A percentile compares a stretch with the other conserved stretches of the same genome.
These are phyloP conservation scores for Leishmania tarentolae DNA, from an alignment of 208 protist genomes.

Conservation along the genomic window DNA sequence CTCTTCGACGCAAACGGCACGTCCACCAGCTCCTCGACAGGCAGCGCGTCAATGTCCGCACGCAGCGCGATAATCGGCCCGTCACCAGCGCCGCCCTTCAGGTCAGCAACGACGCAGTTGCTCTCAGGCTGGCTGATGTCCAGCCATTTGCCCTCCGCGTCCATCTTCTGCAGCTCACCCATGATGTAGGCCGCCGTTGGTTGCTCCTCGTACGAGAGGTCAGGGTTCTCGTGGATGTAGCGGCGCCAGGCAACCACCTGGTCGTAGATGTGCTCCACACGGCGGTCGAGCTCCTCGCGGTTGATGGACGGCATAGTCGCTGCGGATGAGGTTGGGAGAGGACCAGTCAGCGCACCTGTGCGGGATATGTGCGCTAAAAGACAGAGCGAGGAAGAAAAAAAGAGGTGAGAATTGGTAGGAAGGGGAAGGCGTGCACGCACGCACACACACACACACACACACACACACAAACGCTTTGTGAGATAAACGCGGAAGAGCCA, in stretches of 20 bases:
- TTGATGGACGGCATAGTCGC: constrained; percentile 20
- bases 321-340: not conserved
- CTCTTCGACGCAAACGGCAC: constrained; percentile 59
- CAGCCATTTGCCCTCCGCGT: constrained; percentile 29
- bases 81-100: constrained; percentile 40
- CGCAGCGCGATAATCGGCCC: constrained; percentile 53
- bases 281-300: constrained; percentile 20
- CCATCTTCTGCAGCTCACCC: constrained; percentile 42
- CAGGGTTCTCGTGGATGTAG: constrained; percentile 58
- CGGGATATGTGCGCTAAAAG: not conserved
- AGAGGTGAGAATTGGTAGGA: not conserved
- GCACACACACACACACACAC: not conserved
- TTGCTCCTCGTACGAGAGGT: constrained; percentile 51
- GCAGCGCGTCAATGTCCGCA: constrained; percentile 70
- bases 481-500: not conserved
- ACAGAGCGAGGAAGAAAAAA: not conserved
- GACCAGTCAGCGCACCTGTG: not conserved
- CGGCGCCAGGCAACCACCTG: constrained; percentile 65
- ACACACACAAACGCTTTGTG: not conserved
- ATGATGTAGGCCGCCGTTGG: constrained; percentile 62
- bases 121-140: constrained; percentile 38
- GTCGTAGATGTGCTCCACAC: constrained; percentile 30
- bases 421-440: no score
- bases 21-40: constrained; percentile 53
- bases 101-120: constrained; percentile 44